Conservation (phyloP, 305 asterid genomes). For the Euphrasia arctica region DNA sequence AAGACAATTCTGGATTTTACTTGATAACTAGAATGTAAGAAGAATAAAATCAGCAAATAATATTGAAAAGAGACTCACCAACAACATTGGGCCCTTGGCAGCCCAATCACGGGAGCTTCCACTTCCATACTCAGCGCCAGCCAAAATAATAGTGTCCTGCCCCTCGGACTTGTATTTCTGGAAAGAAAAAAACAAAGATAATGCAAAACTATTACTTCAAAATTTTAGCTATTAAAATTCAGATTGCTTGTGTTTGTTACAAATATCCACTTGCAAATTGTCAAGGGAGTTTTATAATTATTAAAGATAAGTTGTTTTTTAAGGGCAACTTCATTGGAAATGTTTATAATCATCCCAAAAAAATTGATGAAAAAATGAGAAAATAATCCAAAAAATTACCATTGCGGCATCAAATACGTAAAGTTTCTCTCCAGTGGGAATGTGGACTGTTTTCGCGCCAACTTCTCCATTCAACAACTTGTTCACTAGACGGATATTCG, state of each 20-base stretch:
- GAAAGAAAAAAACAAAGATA: slow-evolving; percentile 17
- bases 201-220: neutral
- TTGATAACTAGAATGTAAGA: slow-evolving; percentile 5
- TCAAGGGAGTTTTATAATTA: neutral
- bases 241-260: neutral
- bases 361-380: neutral
- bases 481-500: slow-evolving; percentile 88
- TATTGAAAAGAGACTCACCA: slow-evolving; percentile 44
- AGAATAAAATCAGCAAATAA: neutral
- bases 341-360: neutral
- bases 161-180: slow-evolving; percentile 88
- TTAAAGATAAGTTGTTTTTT: neutral
- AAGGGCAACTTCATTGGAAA: neutral
- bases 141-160: slow-evolving; percentile 76
- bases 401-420: slow-evolving; percentile 85
- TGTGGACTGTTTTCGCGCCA: slow-evolving; percentile 85
- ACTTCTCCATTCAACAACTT: slow-evolving; percentile 91
- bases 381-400: slow-evolving; percentile 38
- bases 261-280: neutral
- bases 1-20: neutral
- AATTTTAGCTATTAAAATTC: neutral
- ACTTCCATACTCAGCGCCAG: slow-evolving; percentile 99
- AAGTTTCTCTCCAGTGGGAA: slow-evolving; percentile 86
- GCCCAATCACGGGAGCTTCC: slow-evolving; percentile 99
- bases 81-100: slow-evolving; percentile 96